Conservation (phyloP, 257 asterid genomes). For the Handroanthus guayacan region DNA sequence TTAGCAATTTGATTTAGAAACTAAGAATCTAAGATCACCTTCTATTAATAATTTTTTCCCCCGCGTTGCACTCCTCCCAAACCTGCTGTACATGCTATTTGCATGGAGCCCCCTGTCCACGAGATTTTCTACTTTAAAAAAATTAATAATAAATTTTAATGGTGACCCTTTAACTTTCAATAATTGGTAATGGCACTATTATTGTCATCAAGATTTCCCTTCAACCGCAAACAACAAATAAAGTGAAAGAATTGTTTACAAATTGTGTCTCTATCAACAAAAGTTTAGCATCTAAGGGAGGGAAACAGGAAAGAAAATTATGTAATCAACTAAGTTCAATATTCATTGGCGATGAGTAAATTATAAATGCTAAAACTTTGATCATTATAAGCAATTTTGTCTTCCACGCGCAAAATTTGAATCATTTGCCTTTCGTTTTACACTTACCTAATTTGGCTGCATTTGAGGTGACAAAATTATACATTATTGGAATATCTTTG, state of each 20-base stretch:
- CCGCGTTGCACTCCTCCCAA: constrained; percentile 20
- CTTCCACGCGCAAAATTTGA: constrained; percentile 5
- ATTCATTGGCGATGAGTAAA: constrained; percentile 17
- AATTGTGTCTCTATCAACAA: constrained; percentile 22
- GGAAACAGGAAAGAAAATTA: background rate
- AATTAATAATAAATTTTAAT: background rate
- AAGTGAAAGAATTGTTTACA: constrained; percentile 3
- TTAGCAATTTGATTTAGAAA: no score
- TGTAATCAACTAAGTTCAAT: background rate
- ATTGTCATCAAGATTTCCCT: constrained; percentile 23
- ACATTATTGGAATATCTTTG: no score
- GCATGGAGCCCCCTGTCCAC: background rate
- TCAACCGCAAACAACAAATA: constrained; percentile 31
- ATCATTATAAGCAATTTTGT: background rate
- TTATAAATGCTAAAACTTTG: background rate
- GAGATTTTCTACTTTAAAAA: no score
- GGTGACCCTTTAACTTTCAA: background rate
- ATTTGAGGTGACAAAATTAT: background rate
- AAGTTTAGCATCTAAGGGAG: background rate
- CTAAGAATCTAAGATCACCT: background rate
- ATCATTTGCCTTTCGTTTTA: background rate
- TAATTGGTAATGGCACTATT: constrained; percentile 16
- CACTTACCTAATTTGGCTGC: background rate
- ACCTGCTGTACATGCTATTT: constrained; percentile 22
- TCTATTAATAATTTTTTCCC: constrained; percentile 6